phyloP scores from a whole-genome alignment of 768 basidiomycete species.

The Piloderma croceum region DNA sequence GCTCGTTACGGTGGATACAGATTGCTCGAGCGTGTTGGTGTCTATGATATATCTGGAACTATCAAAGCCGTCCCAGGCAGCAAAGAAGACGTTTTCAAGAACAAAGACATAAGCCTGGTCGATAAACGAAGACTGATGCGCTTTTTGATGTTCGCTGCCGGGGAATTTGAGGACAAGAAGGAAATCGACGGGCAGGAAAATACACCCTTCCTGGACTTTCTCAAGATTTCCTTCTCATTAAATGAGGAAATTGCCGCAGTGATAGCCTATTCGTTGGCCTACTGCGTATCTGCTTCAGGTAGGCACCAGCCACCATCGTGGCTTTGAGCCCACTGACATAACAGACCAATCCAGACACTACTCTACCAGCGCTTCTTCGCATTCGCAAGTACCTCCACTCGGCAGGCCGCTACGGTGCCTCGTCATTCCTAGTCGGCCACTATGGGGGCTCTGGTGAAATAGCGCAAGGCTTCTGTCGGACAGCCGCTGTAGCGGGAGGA shows the following conservation, averaged over 20 bases:
- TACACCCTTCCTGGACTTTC: constrained; percentile 54
- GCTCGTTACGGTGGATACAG: constrained; percentile 89
- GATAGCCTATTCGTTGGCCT: constrained; percentile 76
- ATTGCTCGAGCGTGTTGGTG: constrained; percentile 63
- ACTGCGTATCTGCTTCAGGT: constrained; percentile 59
- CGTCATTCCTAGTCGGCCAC: constrained; percentile 88
- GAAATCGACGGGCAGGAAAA: constrained; percentile 56
- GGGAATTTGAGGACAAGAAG: constrained; percentile 61
- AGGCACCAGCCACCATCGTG: too few relatives aligned
- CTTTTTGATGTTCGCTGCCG: constrained; percentile 75
- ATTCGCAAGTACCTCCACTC: constrained; percentile 72
- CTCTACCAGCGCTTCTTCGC: constrained; percentile 60
- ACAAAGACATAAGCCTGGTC: constrained; percentile 63
- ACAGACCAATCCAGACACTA: constrained; percentile 47
- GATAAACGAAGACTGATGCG: constrained; percentile 93
- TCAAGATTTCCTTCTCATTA: constrained; percentile 60
- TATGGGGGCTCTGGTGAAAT: constrained; percentile 93
- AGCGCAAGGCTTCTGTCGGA: constrained; percentile 84
- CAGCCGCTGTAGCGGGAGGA: constrained; percentile 74
- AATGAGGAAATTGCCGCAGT: constrained; percentile 49
- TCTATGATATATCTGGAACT: constrained; percentile 44
- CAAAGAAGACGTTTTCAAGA: constrained; percentile 93
- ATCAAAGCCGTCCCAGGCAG: constrained; percentile 73
- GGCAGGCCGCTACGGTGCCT: constrained; percentile 79
- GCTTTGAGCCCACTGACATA: constrained; percentile 1